Conservation (phyloP, 257 asterid genomes). For the Jaltomata sinuosa region DNA sequence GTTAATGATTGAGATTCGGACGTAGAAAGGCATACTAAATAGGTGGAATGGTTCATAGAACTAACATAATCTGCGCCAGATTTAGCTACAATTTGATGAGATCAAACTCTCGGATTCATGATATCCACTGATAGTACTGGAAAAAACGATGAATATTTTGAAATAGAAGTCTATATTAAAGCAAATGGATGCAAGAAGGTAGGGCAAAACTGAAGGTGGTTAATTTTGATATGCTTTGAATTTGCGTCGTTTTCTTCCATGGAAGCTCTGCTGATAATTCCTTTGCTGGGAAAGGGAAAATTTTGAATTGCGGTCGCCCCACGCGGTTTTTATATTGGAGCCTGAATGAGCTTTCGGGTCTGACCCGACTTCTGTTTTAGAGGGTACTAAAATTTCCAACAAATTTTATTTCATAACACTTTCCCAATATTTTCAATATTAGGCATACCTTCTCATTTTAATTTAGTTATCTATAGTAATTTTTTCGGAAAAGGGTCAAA, state of each 20-base stretch:
- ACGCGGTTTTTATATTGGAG: neutral
- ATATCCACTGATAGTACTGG: slow-evolving; percentile 22
- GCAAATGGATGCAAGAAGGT: neutral
- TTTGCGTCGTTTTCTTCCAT: neutral
- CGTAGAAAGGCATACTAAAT: slow-evolving; percentile 4
- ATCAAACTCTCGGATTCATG: slow-evolving; percentile 19
- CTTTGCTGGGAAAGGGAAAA: neutral
- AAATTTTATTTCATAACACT: neutral
- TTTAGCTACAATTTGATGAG: slow-evolving; percentile 22
- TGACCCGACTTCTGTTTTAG: neutral
- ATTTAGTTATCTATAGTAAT: neutral
- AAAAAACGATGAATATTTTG: neutral
- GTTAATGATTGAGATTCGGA: neutral
- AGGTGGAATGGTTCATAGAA: slow-evolving; percentile 19
- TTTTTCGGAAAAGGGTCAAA: too few species aligned
- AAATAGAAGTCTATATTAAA: neutral
- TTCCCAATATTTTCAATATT: neutral
- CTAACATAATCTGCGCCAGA: slow-evolving; percentile 22
- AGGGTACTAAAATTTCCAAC: neutral
- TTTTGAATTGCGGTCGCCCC: neutral
- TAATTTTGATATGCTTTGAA: neutral
- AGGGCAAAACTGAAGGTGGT: neutral
- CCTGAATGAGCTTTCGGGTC: neutral
- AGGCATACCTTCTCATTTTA: neutral
- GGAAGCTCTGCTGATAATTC: neutral